These are phyloP conservation scores for Erythrobasidium hasegawianum DNA, from an alignment of 1,284 basidiomycete genomes.

Conservation along the genomic window DNA sequence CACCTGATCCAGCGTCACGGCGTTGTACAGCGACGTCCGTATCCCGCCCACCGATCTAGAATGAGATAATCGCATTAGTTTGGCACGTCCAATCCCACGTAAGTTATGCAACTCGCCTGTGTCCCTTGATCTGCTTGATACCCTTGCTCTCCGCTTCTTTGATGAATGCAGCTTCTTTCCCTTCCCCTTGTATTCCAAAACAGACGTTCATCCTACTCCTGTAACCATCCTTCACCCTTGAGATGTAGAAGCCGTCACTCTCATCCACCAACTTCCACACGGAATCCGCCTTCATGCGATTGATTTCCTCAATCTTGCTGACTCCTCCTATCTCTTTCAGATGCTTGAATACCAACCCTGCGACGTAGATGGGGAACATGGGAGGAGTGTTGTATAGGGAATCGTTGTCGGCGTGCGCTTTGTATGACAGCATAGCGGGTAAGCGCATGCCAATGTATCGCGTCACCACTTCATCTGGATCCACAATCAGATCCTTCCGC, in stretches of 20 bases:
- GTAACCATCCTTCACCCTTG: constrained; percentile 39
- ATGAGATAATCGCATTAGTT: not conserved
- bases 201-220: constrained; percentile 81
- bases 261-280: constrained; percentile 68
- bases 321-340: constrained; percentile 69
- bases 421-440: constrained; percentile 79
- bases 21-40: constrained; percentile 91
- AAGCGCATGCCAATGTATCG: constrained; percentile 67
- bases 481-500: constrained; percentile 83
- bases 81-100: not conserved
- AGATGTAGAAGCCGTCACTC: constrained; percentile 41
- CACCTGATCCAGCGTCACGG: constrained; percentile 74
- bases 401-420: constrained; percentile 70
- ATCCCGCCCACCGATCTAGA: constrained; percentile 72
- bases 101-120: constrained; percentile 64
- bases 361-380: constrained; percentile 86
- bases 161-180: constrained; percentile 64
- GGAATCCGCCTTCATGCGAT: constrained; percentile 67
- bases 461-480: constrained; percentile 71
- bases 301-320: constrained; percentile 62
- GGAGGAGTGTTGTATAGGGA: constrained; percentile 95
- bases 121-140: constrained; percentile 83
- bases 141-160: constrained; percentile 69
- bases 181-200: constrained; percentile 68
- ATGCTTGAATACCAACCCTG: constrained; percentile 76